These are phyloP conservation scores for Parathielavia appendiculata DNA, from an alignment of 495 filamentous ascomycete species.

Conservation along the genomic window DNA sequence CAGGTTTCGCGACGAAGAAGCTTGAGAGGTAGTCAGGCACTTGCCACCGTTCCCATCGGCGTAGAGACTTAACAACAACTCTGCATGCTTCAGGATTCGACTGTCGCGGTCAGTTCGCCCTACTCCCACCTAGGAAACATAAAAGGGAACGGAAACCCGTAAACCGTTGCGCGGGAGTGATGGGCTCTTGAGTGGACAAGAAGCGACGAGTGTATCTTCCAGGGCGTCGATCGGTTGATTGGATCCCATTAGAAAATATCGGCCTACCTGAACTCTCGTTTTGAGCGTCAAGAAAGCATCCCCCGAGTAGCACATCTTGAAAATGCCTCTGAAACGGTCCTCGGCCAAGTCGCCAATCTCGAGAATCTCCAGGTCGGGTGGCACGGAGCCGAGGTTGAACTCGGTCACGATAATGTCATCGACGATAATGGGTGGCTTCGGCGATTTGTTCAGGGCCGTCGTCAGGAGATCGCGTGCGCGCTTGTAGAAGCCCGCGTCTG, in stretches of 20 bases:
- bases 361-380: slow-evolving; percentile 89
- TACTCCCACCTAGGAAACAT: neutral
- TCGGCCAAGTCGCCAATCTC: slow-evolving; percentile 96
- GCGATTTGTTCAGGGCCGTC: slow-evolving; percentile 92
- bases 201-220: neutral
- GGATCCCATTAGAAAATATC: slow-evolving; percentile 10
- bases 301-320: slow-evolving; percentile 96
- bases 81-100: neutral
- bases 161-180: neutral
- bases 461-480: slow-evolving; percentile 92
- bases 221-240: neutral
- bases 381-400: slow-evolving; percentile 87
- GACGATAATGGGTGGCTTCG: slow-evolving; percentile 97
- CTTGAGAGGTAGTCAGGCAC: neutral
- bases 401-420: slow-evolving; percentile 98
- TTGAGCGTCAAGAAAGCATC: slow-evolving; percentile 92
- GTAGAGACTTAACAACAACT: neutral
- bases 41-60: neutral
- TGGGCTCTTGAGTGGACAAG: neutral
- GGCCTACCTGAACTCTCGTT: slow-evolving; percentile 79
- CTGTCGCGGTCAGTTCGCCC: neutral
- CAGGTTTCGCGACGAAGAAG: neutral
- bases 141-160: too few species aligned
- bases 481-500: slow-evolving; percentile 83
- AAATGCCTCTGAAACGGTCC: slow-evolving; percentile 95